Base-by-base conservation (phyloP, 352 stramenopile genomes). In the Globisporangium nagaii region DNA sequence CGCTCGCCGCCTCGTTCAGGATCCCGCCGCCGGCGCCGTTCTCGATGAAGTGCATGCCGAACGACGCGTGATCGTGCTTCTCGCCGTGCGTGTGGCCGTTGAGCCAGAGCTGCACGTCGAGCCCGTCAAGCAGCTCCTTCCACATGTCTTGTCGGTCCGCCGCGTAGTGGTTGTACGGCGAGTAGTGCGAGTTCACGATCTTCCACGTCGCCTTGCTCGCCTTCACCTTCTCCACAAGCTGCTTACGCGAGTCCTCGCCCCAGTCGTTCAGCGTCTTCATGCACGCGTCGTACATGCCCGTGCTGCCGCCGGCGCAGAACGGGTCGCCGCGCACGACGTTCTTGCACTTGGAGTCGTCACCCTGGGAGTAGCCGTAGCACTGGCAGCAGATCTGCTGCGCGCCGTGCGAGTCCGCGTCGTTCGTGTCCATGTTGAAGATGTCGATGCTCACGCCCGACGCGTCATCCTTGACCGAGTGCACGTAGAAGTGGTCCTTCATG, bases 341-440 rank as follows among this genome's bases (percentile, higher is more conserved):
- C 47, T 74, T 76, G 55, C 77, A 90, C 35, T 51, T 60, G n/a
- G 66, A 60, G 56, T 83, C 68, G 20, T 71, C 65, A 9, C 74
- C 76, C 20, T 70, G 44, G 19, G 68, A 53, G 57, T 91, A 93
- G 17, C 77, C 83, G 56, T 88, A 93, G 70, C 83, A 93, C 58
- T 93, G 83, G 54, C 83, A 93, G 45, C 83, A 93, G 15, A 88
- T 81, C 42, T 93, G 75, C 44, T 77, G 71, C 17, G 73, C 75
- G 24, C 69, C 77, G 63, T 90, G 80, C 7, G 74, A 71, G 28
- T 70, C 76, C 0, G 79, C 79, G 41, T 86, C 75, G 59, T 88
- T 95, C 45, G 79, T 91, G 62, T 95, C 83, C 13, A 95, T 35
- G 55, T 91, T 95, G 51, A 91, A 95, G 28, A 95, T 85, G 46